A percentile compares a stretch with the other conserved stretches of the same genome.
phyloP scores from a whole-genome alignment of 2,329 filamentous ascomycete species.

The Nigrospora osmanthi region DNA sequence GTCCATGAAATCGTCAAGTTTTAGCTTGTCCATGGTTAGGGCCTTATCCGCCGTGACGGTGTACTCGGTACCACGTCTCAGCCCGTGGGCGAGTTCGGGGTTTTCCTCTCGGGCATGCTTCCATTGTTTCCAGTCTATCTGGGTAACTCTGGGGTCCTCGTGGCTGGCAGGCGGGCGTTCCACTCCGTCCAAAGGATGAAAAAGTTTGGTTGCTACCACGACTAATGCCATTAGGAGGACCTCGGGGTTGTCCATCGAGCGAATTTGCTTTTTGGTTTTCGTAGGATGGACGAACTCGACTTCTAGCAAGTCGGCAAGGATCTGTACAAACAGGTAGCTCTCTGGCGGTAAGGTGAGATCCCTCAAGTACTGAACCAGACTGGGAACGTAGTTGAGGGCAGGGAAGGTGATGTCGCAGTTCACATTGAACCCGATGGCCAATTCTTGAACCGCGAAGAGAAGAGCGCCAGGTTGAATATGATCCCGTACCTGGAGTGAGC shows the following conservation, averaged over 20 bases:
- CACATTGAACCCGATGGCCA: constrained; percentile 54
- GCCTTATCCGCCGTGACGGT: constrained; percentile 19
- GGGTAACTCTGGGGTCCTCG: constrained; percentile 49
- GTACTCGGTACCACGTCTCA: constrained; percentile 19
- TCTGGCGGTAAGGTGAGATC: constrained; percentile 71
- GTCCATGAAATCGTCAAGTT: constrained; percentile 70
- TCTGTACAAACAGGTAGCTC: constrained; percentile 50
- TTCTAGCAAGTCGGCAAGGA: constrained; percentile 41
- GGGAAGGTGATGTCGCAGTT: constrained; percentile 69
- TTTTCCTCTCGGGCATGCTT: constrained; percentile 33
- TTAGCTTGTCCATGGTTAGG: constrained; percentile 41
- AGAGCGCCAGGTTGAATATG: constrained; percentile 48
- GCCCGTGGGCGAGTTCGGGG: constrained; percentile 7
- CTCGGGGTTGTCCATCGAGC: constrained; percentile 62
- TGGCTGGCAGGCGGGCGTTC: constrained; percentile 39
- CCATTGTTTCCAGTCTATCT: constrained; percentile 71
- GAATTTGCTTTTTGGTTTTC: constrained; percentile 28
- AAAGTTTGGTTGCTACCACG: constrained; percentile 69
- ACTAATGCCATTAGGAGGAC: constrained; percentile 63
- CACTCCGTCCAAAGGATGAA: constrained; percentile 64
- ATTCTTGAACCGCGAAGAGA: constrained; percentile 53
- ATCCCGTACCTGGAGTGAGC: constrained; percentile 45
- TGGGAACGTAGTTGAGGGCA: constrained; percentile 58
- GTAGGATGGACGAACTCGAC: constrained; percentile 52
- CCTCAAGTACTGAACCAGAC: constrained; percentile 63